These are phyloP conservation scores for Erythrophleum fordii DNA, from an alignment of 306 rosid species.

Conservation along the genomic window DNA sequence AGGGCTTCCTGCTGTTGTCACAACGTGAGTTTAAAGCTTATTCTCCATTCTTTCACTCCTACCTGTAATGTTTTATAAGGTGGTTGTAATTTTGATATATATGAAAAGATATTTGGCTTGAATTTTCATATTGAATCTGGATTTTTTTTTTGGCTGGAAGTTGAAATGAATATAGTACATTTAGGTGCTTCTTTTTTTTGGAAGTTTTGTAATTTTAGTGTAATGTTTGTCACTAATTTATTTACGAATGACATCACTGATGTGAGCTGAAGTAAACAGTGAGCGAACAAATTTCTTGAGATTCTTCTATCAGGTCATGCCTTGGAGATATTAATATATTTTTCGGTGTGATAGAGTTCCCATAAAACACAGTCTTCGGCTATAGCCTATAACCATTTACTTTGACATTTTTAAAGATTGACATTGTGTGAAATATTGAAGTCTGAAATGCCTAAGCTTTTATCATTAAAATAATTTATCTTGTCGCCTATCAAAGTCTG, in stretches of 20 bases:
- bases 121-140: constrained; percentile 28
- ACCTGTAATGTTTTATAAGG: constrained; percentile 8
- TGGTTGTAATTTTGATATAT: constrained; percentile 23
- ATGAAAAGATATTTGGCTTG: constrained; percentile 27
- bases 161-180: constrained; percentile 7
- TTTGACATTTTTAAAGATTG: not conserved
- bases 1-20: constrained; percentile 99
- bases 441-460: constrained; percentile 4
- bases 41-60: constrained; percentile 35
- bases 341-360: constrained; percentile 20
- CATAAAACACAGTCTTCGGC: constrained; percentile 19
- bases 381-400: constrained; percentile 2
- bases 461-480: not conserved
- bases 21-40: constrained; percentile 72
- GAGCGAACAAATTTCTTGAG: constrained; percentile 1
- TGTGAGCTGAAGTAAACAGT: constrained; percentile 26
- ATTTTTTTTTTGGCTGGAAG: constrained; percentile 2
- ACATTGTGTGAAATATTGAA: constrained; percentile 11
- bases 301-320: constrained; percentile 7
- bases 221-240: constrained; percentile 17
- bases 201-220: constrained; percentile 12
- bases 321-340: constrained; percentile 26
- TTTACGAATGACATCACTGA: constrained; percentile 25
- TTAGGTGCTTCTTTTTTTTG: constrained; percentile 1
- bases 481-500: constrained; percentile 10